Evolutionary conservation across 345 rosid species (phyloP), one percentile per base, ranked within the genome.

Genomic region (Raphanus sativus): DNA sequence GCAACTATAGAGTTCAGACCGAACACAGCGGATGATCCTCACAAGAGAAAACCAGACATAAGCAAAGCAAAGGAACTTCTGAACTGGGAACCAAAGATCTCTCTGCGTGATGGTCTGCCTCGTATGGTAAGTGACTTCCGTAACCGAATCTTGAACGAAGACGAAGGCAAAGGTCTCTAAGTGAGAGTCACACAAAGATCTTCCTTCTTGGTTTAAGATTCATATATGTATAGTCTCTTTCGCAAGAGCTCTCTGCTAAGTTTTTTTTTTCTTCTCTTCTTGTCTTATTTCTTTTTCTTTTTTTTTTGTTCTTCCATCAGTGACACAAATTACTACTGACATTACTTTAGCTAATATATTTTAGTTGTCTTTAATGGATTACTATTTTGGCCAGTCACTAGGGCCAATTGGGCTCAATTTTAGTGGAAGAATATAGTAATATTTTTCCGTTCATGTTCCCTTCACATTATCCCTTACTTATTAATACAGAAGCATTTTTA

Each of bases 11-110:
- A 92, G 74, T 95, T 86, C 82, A 89, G 21, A 79, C 90, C 94
- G 26, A 95, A 95, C 78, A 95, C 99, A 56, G 96, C 94, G 1
- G 99, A 95, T 54, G 98, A 95, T 84, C 99, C 99, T 17, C 97
- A 91, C 75, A 92, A 83, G 86, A 89, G 99, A 83, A 95, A 95
- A 80, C 98, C 98, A 6, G 98, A 95, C 67, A 95, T 95, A 65
- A 82, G 86, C 87, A 92, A 89, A 81, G 99, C 99, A 40, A 95
- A 91, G 86, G 87, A 92, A 58, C 79, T 87, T 56, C 84, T 95
- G 71, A 95, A 89, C 86, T 92, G 99, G 99, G 96, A 91, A 74
- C 99, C 99, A 7, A 92, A 86, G 81, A 76, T 95, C 17, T 74
- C 97, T 9, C 83, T 95, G 69, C 84, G 87, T 70, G 97, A 87